A percentile compares a stretch with the other conserved stretches of the same genome.
Evolutionary conservation across 768 basidiomycete genomes (phyloP).

Genomic region (Artomyces pyxidatus): DNA sequence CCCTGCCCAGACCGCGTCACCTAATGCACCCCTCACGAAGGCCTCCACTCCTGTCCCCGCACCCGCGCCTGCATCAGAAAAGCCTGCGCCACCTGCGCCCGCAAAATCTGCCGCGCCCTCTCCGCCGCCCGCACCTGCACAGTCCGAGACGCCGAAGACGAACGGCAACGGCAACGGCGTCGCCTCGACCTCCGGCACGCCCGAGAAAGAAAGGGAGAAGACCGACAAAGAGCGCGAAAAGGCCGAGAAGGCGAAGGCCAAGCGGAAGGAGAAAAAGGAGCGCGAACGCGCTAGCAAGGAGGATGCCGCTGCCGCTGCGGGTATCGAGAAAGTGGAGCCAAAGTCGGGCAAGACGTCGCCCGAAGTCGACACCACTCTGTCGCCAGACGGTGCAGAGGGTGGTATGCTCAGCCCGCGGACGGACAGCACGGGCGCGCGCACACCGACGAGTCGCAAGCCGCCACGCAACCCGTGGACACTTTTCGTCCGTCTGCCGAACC

Average conservation of each 20-base stretch:
- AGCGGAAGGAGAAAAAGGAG: slow-evolving; percentile 58
- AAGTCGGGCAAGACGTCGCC: slow-evolving; percentile 36
- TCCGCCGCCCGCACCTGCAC: slow-evolving; percentile 11
- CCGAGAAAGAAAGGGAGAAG: slow-evolving; percentile 10
- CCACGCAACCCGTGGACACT: slow-evolving; percentile 77
- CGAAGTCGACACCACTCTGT: slow-evolving; percentile 4
- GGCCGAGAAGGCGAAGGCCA: slow-evolving; percentile 47
- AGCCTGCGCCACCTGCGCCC: not conserved
- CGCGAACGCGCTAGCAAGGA: slow-evolving; percentile 39
- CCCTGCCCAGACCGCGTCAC: slow-evolving; percentile 30
- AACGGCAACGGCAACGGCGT: slow-evolving; percentile 29
- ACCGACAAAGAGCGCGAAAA: slow-evolving; percentile 33
- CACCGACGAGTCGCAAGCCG: slow-evolving; percentile 59
- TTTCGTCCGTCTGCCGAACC: slow-evolving; percentile 59
- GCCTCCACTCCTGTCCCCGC: slow-evolving; percentile 9
- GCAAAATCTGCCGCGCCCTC: not conserved
- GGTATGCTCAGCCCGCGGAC: slow-evolving; percentile 37
- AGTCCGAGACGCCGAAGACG: slow-evolving; percentile 18
- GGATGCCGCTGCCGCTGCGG: slow-evolving; percentile 25
- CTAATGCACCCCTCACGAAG: slow-evolving; percentile 26
- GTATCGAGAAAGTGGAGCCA: slow-evolving; percentile 12
- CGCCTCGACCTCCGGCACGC: slow-evolving; percentile 15
- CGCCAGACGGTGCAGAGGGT: slow-evolving; percentile 24
- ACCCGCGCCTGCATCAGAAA: not conserved
- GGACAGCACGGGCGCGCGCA: slow-evolving; percentile 57